Evolutionary conservation across 495 filamentous ascomycete species (phyloP).

Genomic region (Penicillium silybi): DNA sequence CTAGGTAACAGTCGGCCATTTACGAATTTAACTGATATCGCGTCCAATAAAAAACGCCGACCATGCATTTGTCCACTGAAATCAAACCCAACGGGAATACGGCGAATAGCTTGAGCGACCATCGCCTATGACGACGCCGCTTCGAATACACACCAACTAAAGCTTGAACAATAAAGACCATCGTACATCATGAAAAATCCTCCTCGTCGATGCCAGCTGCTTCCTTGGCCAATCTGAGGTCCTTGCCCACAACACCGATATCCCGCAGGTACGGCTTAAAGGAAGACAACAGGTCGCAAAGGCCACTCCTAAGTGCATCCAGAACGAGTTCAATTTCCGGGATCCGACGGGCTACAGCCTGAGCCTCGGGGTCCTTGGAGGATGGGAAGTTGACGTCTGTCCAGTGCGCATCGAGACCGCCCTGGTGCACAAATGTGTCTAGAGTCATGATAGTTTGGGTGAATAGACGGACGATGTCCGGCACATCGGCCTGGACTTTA

Average conservation of each 20-base stretch:
- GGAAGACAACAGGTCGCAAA: constrained; percentile 56
- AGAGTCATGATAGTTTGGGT: constrained; percentile 62
- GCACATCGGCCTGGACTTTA: constrained; percentile 75
- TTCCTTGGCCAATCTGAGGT: constrained; percentile 67
- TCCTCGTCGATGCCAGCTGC: constrained; percentile 44
- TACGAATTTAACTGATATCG: background rate
- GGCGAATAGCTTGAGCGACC: constrained; percentile 9
- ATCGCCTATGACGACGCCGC: background rate
- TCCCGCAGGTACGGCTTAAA: constrained; percentile 69
- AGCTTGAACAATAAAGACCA: background rate
- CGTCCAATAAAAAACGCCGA: constrained; percentile 17
- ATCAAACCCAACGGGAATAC: constrained; percentile 10
- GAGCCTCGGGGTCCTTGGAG: constrained; percentile 37
- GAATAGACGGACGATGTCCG: constrained; percentile 65
- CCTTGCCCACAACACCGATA: constrained; percentile 58
- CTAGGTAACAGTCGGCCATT: background rate
- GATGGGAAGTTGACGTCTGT: constrained; percentile 63
- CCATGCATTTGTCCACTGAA: constrained; percentile 29
- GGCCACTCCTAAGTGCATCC: constrained; percentile 52
- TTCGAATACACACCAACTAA: constrained; percentile 12
- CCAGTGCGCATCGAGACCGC: constrained; percentile 66
- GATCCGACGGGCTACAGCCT: constrained; percentile 35
- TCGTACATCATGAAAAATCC: constrained; percentile 17
- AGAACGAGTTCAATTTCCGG: constrained; percentile 63
- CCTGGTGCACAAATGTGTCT: constrained; percentile 57